Base-by-base conservation (phyloP, 2,329 filamentous ascomycete species). In the Colletotrichum musicola region DNA sequence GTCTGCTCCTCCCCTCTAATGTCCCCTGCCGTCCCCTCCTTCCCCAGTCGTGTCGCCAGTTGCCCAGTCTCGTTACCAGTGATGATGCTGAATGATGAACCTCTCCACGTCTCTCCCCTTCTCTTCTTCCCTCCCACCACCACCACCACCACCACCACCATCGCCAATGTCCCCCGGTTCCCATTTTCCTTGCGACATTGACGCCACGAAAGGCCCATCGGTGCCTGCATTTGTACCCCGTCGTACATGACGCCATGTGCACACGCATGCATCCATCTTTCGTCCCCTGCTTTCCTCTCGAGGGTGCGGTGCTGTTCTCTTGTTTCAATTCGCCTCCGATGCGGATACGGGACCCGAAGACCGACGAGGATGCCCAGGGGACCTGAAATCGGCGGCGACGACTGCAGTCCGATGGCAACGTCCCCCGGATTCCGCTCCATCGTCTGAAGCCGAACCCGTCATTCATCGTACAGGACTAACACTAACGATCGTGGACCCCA, bases 191-290 rank as follows among this genome's bases (percentile, higher is more conserved):
- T 58, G 46, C 53, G 60, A 64, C 60, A 64, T 14, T 20, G 54
- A 59, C 60, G 27, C 47, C 53, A 49, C 54, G 47, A 49, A 60
- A 67, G 59, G 54, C 47, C 49, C 60, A 64, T 68, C 60, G 64
- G 64, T 68, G 64, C 64, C 64, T 68, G 64, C 64, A 64, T 68
- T 49, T 59, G 27, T 35, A 35, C 38, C 54, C 38, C 53, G 44
- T 63, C 60, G 53, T 68, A 68, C 64, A 68, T 68, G 64, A 64
- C 61, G 61, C 64, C 64, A 59, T 68, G 64, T 49, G 46, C 60
- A 68, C 30, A 10, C 30, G 30, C 30, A 10, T 35, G 30, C 30
- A 35, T 35, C 30, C 60, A 60, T 46, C 55, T 47, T 42, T 54
- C n/a, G 51, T 42, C 47, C 61, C 62, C 62, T 57, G 44, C 30